Conservation (phyloP, 495 filamentous ascomycete species). For the Penicillium simplicissimum region DNA sequence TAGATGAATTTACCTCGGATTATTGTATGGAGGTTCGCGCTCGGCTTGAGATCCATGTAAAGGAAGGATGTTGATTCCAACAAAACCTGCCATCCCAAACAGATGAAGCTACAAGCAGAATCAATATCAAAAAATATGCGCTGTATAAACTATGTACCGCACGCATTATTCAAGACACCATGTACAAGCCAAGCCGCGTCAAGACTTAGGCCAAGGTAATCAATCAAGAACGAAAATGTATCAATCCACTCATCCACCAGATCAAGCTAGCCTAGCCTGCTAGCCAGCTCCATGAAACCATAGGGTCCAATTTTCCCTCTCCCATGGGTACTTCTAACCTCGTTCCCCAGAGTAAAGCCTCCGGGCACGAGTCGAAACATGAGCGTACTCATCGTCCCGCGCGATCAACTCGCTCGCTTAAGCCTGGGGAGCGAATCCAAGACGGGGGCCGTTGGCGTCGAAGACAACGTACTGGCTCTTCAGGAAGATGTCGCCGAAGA, state of each 20-base stretch:
- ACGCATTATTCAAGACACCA: conserved; percentile 25
- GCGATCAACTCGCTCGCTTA: conserved; percentile 17
- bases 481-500: conserved; percentile 77
- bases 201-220: conserved; percentile 16
- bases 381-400: background rate
- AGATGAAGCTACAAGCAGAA: background rate
- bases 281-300: conserved; percentile 12
- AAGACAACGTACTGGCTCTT: conserved; percentile 81
- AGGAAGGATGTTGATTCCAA: background rate
- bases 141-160: conserved; percentile 22
- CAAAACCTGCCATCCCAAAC: background rate
- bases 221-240: conserved; percentile 11
- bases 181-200: conserved; percentile 28
- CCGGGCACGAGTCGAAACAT: background rate
- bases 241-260: conserved; percentile 11
- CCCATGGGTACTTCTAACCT: background rate
- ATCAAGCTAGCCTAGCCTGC: conserved; percentile 24
- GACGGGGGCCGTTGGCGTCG: conserved; percentile 53
- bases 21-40: no score
- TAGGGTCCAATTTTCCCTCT: background rate
- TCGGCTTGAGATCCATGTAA: background rate
- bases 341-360: background rate
- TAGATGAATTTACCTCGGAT: no score
- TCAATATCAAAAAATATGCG: conserved; percentile 12
- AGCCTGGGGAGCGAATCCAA: conserved; percentile 62